These are phyloP conservation scores for Diaporthe vexans DNA, from an alignment of 2,329 filamentous ascomycete species.

Conservation along the genomic window DNA sequence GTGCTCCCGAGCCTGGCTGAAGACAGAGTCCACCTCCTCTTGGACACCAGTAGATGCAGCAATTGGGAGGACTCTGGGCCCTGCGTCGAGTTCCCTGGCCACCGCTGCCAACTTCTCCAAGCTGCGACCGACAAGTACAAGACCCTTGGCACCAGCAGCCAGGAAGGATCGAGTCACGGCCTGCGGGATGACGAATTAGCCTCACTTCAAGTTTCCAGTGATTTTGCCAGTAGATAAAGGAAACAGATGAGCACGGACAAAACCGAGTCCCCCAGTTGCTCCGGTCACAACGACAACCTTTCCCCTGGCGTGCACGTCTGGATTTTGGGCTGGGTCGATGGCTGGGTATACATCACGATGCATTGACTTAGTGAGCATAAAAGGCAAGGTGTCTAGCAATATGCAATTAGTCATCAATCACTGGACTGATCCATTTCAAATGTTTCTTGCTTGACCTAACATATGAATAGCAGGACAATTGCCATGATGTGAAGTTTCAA, in stretches of 20 bases:
- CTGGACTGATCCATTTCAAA: no score
- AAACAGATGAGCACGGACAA: constrained; percentile 39
- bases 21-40: constrained; percentile 40
- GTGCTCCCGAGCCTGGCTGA: constrained; percentile 41
- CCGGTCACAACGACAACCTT: constrained; percentile 48
- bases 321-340: constrained; percentile 44
- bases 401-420: neutral
- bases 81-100: neutral
- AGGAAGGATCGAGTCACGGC: constrained; percentile 46
- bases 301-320: constrained; percentile 39
- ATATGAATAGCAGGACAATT: neutral
- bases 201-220: no score
- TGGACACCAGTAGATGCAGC: neutral
- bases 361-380: constrained; percentile 44
- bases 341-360: constrained; percentile 47
- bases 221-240: no score
- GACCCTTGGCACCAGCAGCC: constrained; percentile 46
- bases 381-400: constrained; percentile 42
- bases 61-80: neutral
- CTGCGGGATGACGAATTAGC: constrained; percentile 6
- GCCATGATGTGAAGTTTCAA: neutral
- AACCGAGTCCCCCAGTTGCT: constrained; percentile 49
- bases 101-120: constrained; percentile 24
- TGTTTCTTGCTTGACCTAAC: neutral
- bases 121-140: constrained; percentile 50